These are phyloP conservation scores for Aeschynomene evenia DNA, from an alignment of 306 rosid species.

Conservation along the genomic window DNA sequence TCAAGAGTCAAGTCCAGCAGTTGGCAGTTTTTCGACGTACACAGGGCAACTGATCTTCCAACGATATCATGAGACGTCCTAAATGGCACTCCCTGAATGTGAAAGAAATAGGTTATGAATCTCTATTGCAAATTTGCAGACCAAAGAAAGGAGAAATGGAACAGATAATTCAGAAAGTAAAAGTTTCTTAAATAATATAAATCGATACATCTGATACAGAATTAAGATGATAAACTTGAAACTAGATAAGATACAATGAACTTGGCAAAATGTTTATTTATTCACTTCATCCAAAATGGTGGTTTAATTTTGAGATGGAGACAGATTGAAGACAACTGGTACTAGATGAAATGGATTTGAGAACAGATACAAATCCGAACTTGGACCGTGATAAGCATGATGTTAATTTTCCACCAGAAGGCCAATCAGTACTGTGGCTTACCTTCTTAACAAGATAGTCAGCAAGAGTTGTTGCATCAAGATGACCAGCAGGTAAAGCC, in stretches of 20 bases:
- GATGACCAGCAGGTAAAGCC: slow-evolving; percentile 93
- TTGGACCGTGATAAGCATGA: background rate
- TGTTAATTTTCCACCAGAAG: background rate
- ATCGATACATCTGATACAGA: slow-evolving; percentile 13
- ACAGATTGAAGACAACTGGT: background rate
- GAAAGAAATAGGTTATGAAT: slow-evolving; percentile 4
- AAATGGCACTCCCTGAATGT: slow-evolving; percentile 80
- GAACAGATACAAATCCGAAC: slow-evolving; percentile 25
- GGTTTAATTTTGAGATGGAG: background rate
- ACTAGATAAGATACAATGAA: background rate
- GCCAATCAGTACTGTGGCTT: slow-evolving; percentile 22
- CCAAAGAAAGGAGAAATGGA: background rate
- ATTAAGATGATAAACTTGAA: background rate
- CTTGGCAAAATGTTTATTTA: background rate
- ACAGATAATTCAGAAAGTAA: slow-evolving; percentile 1
- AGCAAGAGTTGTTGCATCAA: slow-evolving; percentile 98
- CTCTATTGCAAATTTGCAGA: background rate
- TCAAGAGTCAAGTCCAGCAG: slow-evolving; percentile 67
- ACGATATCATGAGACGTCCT: slow-evolving; percentile 93
- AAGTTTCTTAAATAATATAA: background rate
- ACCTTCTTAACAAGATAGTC: slow-evolving; percentile 97
- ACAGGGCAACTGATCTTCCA: slow-evolving; percentile 79
- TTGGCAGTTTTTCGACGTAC: slow-evolving; percentile 63
- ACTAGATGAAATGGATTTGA: background rate
- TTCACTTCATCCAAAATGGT: background rate